These are phyloP conservation scores for Pyrrhoderma noxium DNA, from an alignment of 1,284 basidiomycete genomes.

Conservation along the genomic window DNA sequence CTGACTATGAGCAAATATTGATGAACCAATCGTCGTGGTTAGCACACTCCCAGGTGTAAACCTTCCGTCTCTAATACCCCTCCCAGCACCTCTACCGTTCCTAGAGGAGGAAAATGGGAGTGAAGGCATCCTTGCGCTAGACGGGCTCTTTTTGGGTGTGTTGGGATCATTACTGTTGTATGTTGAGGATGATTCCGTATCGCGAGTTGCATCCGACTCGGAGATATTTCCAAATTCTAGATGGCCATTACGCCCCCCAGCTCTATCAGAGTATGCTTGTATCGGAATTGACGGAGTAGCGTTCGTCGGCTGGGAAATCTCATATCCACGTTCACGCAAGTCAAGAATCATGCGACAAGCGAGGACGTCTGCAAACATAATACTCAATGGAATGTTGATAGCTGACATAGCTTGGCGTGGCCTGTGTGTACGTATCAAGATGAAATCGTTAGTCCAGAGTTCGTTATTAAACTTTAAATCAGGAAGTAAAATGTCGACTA, in stretches of 20 bases:
- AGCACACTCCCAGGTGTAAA: background rate
- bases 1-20: conserved; percentile 6
- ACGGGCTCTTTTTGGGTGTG: background rate
- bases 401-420: conserved; percentile 74
- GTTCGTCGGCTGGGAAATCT: conserved; percentile 15
- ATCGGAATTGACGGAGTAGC: conserved; percentile 6
- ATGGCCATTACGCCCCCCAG: too few relatives aligned
- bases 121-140: background rate
- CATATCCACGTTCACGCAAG: conserved; percentile 60
- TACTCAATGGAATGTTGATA: conserved; percentile 77
- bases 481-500: conserved; percentile 23
- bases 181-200: background rate
- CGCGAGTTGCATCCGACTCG: background rate
- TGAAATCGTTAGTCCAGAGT: background rate
- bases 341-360: conserved; percentile 76
- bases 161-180: background rate
- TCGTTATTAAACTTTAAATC: background rate
- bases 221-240: too few relatives aligned
- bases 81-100: background rate
- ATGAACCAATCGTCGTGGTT: conserved; percentile 13
- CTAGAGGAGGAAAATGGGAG: background rate
- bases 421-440: conserved; percentile 30
- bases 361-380: conserved; percentile 75
- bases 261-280: background rate
- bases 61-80: background rate